A percentile compares a stretch with the other conserved stretches of the same genome.
Evolutionary conservation across 257 asterid genomes (phyloP).

Genomic region (Ilex aquifolium): DNA sequence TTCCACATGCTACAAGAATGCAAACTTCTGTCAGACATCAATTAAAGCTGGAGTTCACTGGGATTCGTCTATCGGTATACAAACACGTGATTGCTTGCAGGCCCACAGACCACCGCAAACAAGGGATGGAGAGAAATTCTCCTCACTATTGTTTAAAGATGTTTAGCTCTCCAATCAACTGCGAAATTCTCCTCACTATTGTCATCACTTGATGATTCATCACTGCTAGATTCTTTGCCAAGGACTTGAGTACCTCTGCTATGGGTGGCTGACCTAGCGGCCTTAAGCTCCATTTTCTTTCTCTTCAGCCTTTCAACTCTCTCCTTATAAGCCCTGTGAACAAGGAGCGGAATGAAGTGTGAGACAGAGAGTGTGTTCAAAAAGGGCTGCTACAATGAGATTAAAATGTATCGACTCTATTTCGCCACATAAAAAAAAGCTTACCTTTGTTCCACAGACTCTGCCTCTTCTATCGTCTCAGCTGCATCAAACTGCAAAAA

Average conservation of each 20-base stretch:
- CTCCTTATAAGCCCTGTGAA: conserved; percentile 54
- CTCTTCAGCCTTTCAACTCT: conserved; percentile 64
- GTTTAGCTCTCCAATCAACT: conserved; percentile 95
- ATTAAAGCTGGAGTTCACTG: no score
- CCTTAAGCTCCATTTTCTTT: conserved; percentile 70
- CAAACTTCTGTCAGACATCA: no score
- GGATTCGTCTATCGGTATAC: not conserved
- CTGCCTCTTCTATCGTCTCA: conserved; percentile 83
- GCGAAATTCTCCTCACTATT: conserved; percentile 49
- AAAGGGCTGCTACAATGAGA: conserved; percentile 10
- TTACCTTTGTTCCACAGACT: conserved; percentile 79
- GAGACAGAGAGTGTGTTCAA: not conserved
- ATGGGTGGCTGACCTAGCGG: conserved; percentile 40
- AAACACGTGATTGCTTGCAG: not conserved
- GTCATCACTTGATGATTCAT: conserved; percentile 61
- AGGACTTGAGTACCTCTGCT: conserved; percentile 29
- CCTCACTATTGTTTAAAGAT: conserved; percentile 50
- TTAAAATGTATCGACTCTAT: conserved; percentile 10
- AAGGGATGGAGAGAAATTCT: not conserved
- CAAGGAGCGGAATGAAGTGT: conserved; percentile 1
- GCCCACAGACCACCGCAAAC: not conserved
- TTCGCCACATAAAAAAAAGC: conserved; percentile 9
- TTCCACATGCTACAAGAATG: no score
- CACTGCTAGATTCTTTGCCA: conserved; percentile 24
- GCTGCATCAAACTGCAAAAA: conserved; percentile 82